These are phyloP conservation scores for Starmera stellimalicola DNA, from an alignment of 1,139 yeast genomes.

Conservation along the genomic window DNA sequence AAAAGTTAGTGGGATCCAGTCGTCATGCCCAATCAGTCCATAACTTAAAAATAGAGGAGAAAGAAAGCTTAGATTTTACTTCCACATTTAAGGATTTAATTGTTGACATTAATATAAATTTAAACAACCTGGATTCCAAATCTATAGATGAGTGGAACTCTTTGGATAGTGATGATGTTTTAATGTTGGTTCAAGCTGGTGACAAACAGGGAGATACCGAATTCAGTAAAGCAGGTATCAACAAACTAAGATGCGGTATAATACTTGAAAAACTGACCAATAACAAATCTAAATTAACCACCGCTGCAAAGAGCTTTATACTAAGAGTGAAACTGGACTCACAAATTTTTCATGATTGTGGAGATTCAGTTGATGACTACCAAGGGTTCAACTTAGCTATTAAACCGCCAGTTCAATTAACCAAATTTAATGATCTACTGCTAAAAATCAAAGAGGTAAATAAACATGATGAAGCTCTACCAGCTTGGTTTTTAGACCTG, in stretches of 20 bases:
- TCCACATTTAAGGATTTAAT: constrained; percentile 10
- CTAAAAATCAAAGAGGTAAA: background rate
- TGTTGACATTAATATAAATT: constrained; percentile 19
- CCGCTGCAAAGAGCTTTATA: background rate
- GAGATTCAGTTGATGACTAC: background rate
- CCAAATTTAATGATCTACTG: background rate
- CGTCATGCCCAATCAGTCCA: constrained; percentile 21
- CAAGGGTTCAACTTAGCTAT: constrained; percentile 8
- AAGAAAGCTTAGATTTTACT: constrained; percentile 10
- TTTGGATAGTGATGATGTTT: constrained; percentile 20
- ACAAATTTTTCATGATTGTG: background rate
- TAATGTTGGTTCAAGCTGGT: constrained; percentile 20
- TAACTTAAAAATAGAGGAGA: background rate
- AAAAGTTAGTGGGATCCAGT: constrained; percentile 20
- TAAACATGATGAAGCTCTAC: constrained; percentile 9
- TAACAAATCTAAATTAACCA: background rate
- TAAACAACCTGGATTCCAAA: constrained; percentile 9
- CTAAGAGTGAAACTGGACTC: background rate
- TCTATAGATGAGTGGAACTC: constrained; percentile 24
- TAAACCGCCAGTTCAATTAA: constrained; percentile 6
- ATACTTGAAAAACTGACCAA: constrained; percentile 4
- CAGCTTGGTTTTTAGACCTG: constrained; percentile 28
- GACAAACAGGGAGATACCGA: constrained; percentile 7
- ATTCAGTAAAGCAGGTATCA: constrained; percentile 13
- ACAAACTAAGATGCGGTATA: constrained; percentile 17